These are phyloP conservation scores for Chalciporus piperatus DNA, from an alignment of 768 basidiomycete species.

Conservation along the genomic window DNA sequence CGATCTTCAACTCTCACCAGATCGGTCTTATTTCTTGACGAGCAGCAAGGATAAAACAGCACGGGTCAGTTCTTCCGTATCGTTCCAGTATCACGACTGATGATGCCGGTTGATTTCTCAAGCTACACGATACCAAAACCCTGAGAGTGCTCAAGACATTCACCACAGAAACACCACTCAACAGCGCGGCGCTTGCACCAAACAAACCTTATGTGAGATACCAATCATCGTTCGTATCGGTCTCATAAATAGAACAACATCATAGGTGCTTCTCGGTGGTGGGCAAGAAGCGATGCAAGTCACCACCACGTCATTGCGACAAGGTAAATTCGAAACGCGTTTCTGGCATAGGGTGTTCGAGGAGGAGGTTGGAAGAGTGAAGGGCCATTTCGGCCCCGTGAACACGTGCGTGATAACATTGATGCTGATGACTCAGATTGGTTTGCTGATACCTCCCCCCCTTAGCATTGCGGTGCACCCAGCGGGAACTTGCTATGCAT, in stretches of 20 bases:
- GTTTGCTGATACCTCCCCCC: slow-evolving; percentile 2
- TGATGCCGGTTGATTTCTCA: slow-evolving; percentile 31
- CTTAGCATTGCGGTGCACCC: slow-evolving; percentile 90
- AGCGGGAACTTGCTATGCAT: slow-evolving; percentile 82
- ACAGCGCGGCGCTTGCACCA: slow-evolving; percentile 87
- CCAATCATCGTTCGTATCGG: background rate
- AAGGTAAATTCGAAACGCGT: slow-evolving; percentile 96
- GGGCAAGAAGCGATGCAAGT: slow-evolving; percentile 98
- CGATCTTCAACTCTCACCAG: slow-evolving; percentile 87
- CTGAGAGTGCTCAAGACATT: slow-evolving; percentile 91
- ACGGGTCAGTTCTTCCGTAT: slow-evolving; percentile 51
- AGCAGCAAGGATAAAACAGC: slow-evolving; percentile 97
- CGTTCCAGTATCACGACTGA: background rate
- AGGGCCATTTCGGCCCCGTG: slow-evolving; percentile 95
- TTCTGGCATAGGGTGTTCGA: slow-evolving; percentile 98
- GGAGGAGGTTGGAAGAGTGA: slow-evolving; percentile 95
- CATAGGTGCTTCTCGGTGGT: slow-evolving; percentile 85
- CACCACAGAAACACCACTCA: slow-evolving; percentile 90
- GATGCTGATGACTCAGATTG: background rate
- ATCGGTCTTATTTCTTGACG: slow-evolving; percentile 93
- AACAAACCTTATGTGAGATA: slow-evolving; percentile 73
- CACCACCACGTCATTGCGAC: slow-evolving; percentile 88
- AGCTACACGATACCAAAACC: slow-evolving; percentile 84
- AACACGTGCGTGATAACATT: slow-evolving; percentile 70
- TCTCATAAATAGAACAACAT: background rate